A percentile compares a stretch with the other conserved stretches of the same genome.
These are phyloP conservation scores for Mucor plumbeus DNA, from an alignment of 371 early-diverging fungal species.

Conservation along the genomic window DNA sequence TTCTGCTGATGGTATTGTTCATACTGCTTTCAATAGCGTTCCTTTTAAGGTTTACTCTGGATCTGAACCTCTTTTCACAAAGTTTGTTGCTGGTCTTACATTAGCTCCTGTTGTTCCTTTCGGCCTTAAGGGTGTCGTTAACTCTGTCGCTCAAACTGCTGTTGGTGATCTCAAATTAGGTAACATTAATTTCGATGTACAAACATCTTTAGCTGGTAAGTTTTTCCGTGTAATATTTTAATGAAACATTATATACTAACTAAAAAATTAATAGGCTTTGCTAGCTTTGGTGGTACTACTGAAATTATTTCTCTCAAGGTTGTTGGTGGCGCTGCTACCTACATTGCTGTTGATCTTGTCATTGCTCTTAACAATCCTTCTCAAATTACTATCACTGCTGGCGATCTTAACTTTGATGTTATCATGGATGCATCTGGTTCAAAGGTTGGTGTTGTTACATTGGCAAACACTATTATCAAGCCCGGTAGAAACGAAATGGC, in stretches of 20 bases:
- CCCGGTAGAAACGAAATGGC: constrained; percentile 49
- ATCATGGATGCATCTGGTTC: constrained; percentile 42
- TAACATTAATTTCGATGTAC: constrained; percentile 55
- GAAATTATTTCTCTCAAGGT: constrained; percentile 48
- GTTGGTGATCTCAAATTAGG: constrained; percentile 56
- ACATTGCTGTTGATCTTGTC: constrained; percentile 46
- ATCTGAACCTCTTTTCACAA: constrained; percentile 54
- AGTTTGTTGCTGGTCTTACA: constrained; percentile 50
- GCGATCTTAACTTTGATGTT: constrained; percentile 53
- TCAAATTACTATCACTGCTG: constrained; percentile 56
- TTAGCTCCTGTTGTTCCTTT: constrained; percentile 45
- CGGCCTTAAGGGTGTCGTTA: constrained; percentile 55
- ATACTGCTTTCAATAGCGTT: constrained; percentile 53
- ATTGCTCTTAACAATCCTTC: constrained; percentile 59
- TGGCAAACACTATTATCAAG: constrained; percentile 46
- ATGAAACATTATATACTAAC: neutral
- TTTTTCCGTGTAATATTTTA: neutral
- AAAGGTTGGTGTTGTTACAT: constrained; percentile 42
- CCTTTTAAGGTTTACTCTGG: constrained; percentile 57
- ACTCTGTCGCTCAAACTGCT: constrained; percentile 56
- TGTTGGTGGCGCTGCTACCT: constrained; percentile 49
- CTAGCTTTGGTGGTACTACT: constrained; percentile 51
- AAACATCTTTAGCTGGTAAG: constrained; percentile 56
- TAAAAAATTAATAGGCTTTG: constrained; percentile 36
- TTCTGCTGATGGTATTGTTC: constrained; percentile 41